Base-by-base conservation (phyloP, 345 rosid genomes). In the Excoecaria cochinchinensis region DNA sequence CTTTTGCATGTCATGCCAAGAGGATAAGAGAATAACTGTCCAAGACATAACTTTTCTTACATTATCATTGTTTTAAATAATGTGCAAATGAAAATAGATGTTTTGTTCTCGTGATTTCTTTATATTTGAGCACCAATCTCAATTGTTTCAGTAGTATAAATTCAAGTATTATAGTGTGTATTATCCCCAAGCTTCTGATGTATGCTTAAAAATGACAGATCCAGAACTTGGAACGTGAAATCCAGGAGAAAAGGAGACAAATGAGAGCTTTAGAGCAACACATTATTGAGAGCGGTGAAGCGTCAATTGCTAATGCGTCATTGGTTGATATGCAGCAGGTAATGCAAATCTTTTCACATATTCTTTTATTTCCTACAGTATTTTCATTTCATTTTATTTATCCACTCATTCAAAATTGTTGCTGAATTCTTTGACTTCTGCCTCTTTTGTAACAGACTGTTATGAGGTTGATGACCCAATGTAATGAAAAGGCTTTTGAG, bases 241-340 rank as follows among this genome's bases (percentile, higher is more conserved):
- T 96, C 82, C 92, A 84, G 76, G 98, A 93, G 80, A 96, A 92
- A 88, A 89, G 75, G 85, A 90, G 90, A 86, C 97, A 96, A 85
- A 90, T 92, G 97, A 86, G 87, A 68, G 87, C 79, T 47, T 75
- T 96, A 63, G 99, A 96, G 82, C 97, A 90, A 68, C 95, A 85
- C 69, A 90, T 96, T 56, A 88, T 85, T 81, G 98, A 93, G 84
- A 92, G 90, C 74, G 95, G 97, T 64, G 97, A 96, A 87, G 97
- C 97, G 70, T 96, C 97, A 71, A 82, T 93, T 75, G 87, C 97
- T 71, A 92, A 96, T 82, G 94, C 97, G 70, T 93, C 99, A 21
- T 51, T 89, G 71, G 91, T 93, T 71, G 98, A 96, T 77, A 90
- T 92, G 99, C 99, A 96, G 84, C 97, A 92, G 98, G 99, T 92